Evolutionary conservation across 805 yeast genomes (phyloP).

Genomic region (Candida koratica): DNA sequence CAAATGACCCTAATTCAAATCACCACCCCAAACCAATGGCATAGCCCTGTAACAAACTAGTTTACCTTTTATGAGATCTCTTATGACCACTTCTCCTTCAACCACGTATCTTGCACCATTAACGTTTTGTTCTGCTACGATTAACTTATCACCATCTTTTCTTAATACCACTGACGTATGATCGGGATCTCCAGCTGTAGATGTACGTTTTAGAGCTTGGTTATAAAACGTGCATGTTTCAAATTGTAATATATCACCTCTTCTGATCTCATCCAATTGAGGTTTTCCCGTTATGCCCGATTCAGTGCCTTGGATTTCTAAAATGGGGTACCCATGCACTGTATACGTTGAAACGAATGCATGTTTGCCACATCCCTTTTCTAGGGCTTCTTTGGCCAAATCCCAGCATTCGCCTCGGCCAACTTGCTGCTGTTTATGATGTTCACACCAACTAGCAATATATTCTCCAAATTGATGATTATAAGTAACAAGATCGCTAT

Average conservation of each 20-base stretch:
- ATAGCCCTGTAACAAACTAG: slow-evolving; percentile 47
- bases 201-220: slow-evolving; percentile 29
- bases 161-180: slow-evolving; percentile 43
- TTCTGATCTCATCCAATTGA: slow-evolving; percentile 39
- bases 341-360: slow-evolving; percentile 49
- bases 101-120: slow-evolving; percentile 39
- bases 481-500: slow-evolving; percentile 29
- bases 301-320: slow-evolving; percentile 23
- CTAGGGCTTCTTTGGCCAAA: slow-evolving; percentile 50
- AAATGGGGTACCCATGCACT: slow-evolving; percentile 45
- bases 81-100: slow-evolving; percentile 35
- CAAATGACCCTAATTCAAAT: slow-evolving; percentile 6
- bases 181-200: slow-evolving; percentile 48
- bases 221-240: slow-evolving; percentile 37
- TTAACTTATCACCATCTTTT: slow-evolving; percentile 26
- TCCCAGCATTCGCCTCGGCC: slow-evolving; percentile 64
- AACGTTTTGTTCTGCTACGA: slow-evolving; percentile 49
- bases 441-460: slow-evolving; percentile 54
- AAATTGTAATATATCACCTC: slow-evolving; percentile 58
- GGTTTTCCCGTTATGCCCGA: slow-evolving; percentile 16
- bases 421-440: slow-evolving; percentile 42
- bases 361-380: slow-evolving; percentile 53
- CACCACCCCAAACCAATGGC: slow-evolving; percentile 41
- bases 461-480: slow-evolving; percentile 45
- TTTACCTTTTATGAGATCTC: slow-evolving; percentile 39